Base-by-base conservation (phyloP, 306 rosid species). In the Quillaja saponaria region DNA sequence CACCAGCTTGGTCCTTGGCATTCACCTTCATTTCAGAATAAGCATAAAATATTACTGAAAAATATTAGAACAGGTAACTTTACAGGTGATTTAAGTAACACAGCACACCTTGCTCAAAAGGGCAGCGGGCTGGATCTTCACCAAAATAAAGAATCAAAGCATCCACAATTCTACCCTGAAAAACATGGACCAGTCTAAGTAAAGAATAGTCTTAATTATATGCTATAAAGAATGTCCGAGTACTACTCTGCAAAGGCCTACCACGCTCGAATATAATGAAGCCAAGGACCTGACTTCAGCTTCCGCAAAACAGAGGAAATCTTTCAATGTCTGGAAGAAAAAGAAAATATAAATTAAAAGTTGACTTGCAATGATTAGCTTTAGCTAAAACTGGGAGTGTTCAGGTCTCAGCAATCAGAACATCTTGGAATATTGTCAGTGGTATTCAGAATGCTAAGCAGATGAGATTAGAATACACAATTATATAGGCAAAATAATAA, bases 111-210 rank as follows among this genome's bases (percentile, higher is more conserved):
- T 91, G 97, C 80, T 91, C 96, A 73, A 88, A 86, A 16, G 86
- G 76, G 83, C 95, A 91, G 57, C 89, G 84, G 66, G 95, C 61
- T 16, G 96, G 96, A 73, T 91, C 97, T 77, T 91, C 97, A 40
- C 97, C 96, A 67, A 91, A 91, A 69, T 91, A 91, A 78, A 91
- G 78, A 72, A 91, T 85, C 87, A 88, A 68, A 0, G 82, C 71
- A 54, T 91, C 97, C 74, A 86, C 96, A 20, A 75, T 88, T 76
- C 86, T 91, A 64, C 97, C 96, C 97, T 91, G 85, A 34, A 50
- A 58, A 73, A 61, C 17, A 58, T 42, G 54, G 40, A 65, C 49
- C 46, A 63, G 78, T 65, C 13, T 13, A 54, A 67, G 57, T 77
- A 45, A 73, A 62, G 33, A 61, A 55, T 20, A 54, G 13, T 21